A percentile compares a stretch with the other conserved stretches of the same genome.
phyloP scores from a whole-genome alignment of 164 flowering plant species.

The Vitis cinerea region DNA sequence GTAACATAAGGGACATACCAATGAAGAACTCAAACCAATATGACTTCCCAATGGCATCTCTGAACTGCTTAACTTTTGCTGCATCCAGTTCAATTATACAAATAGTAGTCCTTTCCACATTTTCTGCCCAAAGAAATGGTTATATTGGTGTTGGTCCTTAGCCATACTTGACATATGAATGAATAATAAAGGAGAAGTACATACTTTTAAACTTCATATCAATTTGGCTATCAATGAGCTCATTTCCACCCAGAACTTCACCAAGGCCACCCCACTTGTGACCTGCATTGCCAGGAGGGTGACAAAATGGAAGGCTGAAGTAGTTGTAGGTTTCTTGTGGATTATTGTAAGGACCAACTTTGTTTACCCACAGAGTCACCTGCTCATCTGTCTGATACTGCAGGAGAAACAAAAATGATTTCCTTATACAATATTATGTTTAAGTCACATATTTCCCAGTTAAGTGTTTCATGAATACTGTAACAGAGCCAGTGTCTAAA shows the following conservation, averaged over 20 bases:
- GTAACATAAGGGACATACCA: slow-evolving; percentile 51
- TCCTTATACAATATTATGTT: too few relatives aligned
- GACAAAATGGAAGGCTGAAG: slow-evolving; percentile 94
- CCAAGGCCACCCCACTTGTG: slow-evolving; percentile 99
- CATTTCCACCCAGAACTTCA: slow-evolving; percentile 98
- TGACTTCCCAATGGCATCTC: slow-evolving; percentile 86
- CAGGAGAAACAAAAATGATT: slow-evolving; percentile 6
- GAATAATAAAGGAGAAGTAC: slow-evolving; percentile 9
- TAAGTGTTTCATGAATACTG: too few relatives aligned
- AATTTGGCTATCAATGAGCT: slow-evolving; percentile 92
- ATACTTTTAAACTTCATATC: slow-evolving; percentile 81
- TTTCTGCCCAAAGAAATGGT: slow-evolving; percentile 43
- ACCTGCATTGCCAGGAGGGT: slow-evolving; percentile 46
- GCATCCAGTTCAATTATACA: slow-evolving; percentile 79
- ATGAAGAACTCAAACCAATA: slow-evolving; percentile 99
- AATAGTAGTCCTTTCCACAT: slow-evolving; percentile 62
- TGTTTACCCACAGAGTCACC: slow-evolving; percentile 97
- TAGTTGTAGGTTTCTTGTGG: slow-evolving; percentile 99
- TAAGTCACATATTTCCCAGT: too few relatives aligned
- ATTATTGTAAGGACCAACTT: slow-evolving; percentile 98
- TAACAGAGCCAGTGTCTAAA: too few relatives aligned
- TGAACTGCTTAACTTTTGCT: slow-evolving; percentile 78
- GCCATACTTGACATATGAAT: too few relatives aligned
- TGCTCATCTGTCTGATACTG: slow-evolving; percentile 79
- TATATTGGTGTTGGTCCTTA: too few relatives aligned